Conservation (phyloP, 1,284 basidiomycete species). For the Tilletiaria anomala region DNA sequence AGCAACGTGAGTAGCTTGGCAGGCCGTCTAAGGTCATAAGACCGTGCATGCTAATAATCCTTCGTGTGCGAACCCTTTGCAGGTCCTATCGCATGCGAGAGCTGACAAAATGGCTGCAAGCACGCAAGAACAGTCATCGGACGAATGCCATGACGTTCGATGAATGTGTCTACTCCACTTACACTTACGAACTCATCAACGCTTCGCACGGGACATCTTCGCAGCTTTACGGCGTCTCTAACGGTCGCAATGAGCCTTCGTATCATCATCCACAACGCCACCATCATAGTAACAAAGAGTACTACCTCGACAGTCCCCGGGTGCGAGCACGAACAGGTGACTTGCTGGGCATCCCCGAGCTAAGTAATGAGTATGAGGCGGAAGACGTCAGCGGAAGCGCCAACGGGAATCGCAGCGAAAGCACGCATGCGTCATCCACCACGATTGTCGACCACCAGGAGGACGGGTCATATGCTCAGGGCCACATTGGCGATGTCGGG, state of each 20-base stretch:
- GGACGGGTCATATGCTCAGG: no score
- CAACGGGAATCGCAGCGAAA: neutral
- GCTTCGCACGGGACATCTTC: conserved; percentile 7
- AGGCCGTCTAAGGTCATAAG: neutral
- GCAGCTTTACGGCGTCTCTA: neutral
- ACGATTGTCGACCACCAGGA: conserved; percentile 5
- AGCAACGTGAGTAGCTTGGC: conserved; percentile 53
- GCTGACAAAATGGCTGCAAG: conserved; percentile 72
- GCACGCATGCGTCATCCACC: no score
- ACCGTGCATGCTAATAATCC: neutral
- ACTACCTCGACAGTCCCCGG: neutral
- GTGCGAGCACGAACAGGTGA: conserved; percentile 23
- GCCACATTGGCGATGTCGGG: neutral
- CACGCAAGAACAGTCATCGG: conserved; percentile 62
- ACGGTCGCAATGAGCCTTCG: neutral
- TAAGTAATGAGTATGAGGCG: conserved; percentile 4
- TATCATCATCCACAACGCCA: neutral
- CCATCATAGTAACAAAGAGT: neutral
- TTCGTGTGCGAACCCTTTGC: neutral
- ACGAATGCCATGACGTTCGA: conserved; percentile 44
- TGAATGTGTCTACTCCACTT: conserved; percentile 38
- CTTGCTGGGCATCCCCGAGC: conserved; percentile 32
- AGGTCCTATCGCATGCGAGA: conserved; percentile 78
- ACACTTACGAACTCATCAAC: conserved; percentile 34
- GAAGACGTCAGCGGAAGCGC: neutral